phyloP scores from a whole-genome alignment of 108 stramenopile genomes.

The Pseudonitzschia multiseries region DNA sequence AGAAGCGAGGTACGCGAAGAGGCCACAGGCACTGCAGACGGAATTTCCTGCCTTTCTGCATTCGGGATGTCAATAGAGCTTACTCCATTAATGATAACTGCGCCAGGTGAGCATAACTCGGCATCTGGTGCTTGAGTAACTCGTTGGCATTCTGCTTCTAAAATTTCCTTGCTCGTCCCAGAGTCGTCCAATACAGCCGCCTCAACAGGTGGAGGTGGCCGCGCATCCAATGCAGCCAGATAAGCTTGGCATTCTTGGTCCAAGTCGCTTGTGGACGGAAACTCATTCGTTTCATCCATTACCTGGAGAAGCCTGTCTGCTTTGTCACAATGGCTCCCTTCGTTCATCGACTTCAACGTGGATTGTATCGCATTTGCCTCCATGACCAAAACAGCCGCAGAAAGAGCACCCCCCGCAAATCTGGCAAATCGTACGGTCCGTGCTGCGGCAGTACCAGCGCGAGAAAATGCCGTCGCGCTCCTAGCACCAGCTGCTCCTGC shows the following conservation, averaged over 20 bases:
- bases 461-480: constrained; percentile 9
- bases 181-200: constrained; percentile 10
- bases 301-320: constrained; percentile 33
- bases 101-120: constrained; percentile 17
- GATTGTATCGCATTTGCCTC: constrained; percentile 45
- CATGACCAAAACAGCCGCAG: constrained; percentile 44
- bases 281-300: constrained; percentile 20
- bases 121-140: neutral
- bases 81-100: constrained; percentile 5
- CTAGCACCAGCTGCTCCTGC: constrained; percentile 2
- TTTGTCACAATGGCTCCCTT: constrained; percentile 51
- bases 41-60: neutral
- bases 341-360: constrained; percentile 35
- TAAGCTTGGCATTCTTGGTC: constrained; percentile 49
- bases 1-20: neutral
- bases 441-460: constrained; percentile 45
- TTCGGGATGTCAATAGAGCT: neutral
- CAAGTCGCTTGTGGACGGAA: constrained; percentile 38
- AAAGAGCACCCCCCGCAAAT: constrained; percentile 49
- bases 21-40: neutral
- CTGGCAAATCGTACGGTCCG: constrained; percentile 46
- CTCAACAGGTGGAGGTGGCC: constrained; percentile 18
- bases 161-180: neutral
- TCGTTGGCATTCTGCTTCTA: constrained; percentile 22
- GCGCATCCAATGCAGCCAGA: constrained; percentile 25